A percentile compares a stretch with the other conserved stretches of the same genome.
These are phyloP conservation scores for Leccinum variicolor DNA, from an alignment of 768 basidiomycete species.

Conservation along the genomic window DNA sequence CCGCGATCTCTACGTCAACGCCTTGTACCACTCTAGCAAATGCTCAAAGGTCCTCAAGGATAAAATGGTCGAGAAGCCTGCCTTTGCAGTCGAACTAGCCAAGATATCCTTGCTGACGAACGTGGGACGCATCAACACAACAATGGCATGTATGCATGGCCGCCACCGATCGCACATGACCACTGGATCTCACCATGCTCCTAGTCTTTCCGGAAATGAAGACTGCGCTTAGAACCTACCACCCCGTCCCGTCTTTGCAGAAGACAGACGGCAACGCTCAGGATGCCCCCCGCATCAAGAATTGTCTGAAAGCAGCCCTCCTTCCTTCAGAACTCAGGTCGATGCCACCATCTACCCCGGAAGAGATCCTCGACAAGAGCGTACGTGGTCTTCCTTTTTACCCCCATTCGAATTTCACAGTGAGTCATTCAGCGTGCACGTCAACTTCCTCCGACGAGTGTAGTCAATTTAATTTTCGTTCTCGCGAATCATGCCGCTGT, in stretches of 20 bases:
- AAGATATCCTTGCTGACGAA: slow-evolving; percentile 86
- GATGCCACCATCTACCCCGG: slow-evolving; percentile 67
- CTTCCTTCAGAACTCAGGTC: slow-evolving; percentile 65
- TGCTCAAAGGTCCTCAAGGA: slow-evolving; percentile 87
- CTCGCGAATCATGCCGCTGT: slow-evolving; percentile 77
- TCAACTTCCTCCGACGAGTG: slow-evolving; percentile 73
- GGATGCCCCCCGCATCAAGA: slow-evolving; percentile 90
- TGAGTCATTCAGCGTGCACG: slow-evolving; percentile 45
- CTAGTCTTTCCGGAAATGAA: slow-evolving; percentile 93
- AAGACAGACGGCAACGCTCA: slow-evolving; percentile 86
- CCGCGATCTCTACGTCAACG: slow-evolving; percentile 78
- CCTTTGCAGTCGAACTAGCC: slow-evolving; percentile 74
- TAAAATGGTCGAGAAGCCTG: slow-evolving; percentile 80
- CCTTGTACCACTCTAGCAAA: slow-evolving; percentile 75
- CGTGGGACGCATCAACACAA: slow-evolving; percentile 89
- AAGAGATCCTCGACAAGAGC: slow-evolving; percentile 64
- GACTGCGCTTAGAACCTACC: slow-evolving; percentile 84
- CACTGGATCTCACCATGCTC: slow-evolving; percentile 19
- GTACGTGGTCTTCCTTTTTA: slow-evolving; percentile 40
- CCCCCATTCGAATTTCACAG: slow-evolving; percentile 4
- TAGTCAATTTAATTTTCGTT: slow-evolving; percentile 84
- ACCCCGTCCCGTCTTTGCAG: slow-evolving; percentile 84
- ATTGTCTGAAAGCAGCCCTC: slow-evolving; percentile 79
- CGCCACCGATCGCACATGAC: slow-evolving; percentile 5
- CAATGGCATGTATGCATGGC: slow-evolving; percentile 70